Base-by-base conservation (phyloP, 2,329 filamentous ascomycete genomes). In the Aspergillus pseudonomiae region DNA sequence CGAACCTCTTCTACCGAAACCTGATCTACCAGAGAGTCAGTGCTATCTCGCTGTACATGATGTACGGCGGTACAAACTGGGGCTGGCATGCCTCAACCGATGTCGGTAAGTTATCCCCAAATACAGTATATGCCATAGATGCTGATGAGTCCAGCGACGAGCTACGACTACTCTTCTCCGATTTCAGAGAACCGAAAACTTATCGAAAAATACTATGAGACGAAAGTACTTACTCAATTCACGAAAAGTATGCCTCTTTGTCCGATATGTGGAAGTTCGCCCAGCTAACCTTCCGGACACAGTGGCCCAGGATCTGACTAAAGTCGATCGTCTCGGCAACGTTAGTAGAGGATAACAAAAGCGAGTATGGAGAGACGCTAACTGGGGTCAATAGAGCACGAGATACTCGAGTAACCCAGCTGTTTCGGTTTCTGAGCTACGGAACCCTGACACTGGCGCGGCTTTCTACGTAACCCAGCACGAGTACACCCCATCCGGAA, bases 41-140 rank as follows among this genome's bases (percentile, higher is more conserved):
- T 0, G 85, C 85, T 0, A 82, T 89, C 60, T 88, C 83, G 34
- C 73, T 90, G 2, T 90, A 90, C 71, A 89, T 90, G 86, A 76
- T 88, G 58, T 90, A 84, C 59, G 88, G 88, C 4, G 88, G 88
- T 2, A 89, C 88, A 0, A 88, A 86, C 65, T 89, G 86, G 86
- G 87, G 87, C 6, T 83, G 83, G 55, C 76, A 88, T 34, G 84
- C 86, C 14, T 82, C 83, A 4, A 86, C 87, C 0, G 83, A 85
- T 32, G 52, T 55, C 24, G 52, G 52, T 55, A 39, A 55, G 52
- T 39, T 26, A 39, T 5, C 2, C n/a, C 6, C 11, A 24, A 55
- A 7, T 6, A 6, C 28, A 32, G 4, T 10, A 21, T 32, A 39
- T 55, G 52, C n/a, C n/a, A 55, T 5, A 19, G 52, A 9, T 55